Conservation (phyloP, 306 rosid species). For the Delonix regia region DNA sequence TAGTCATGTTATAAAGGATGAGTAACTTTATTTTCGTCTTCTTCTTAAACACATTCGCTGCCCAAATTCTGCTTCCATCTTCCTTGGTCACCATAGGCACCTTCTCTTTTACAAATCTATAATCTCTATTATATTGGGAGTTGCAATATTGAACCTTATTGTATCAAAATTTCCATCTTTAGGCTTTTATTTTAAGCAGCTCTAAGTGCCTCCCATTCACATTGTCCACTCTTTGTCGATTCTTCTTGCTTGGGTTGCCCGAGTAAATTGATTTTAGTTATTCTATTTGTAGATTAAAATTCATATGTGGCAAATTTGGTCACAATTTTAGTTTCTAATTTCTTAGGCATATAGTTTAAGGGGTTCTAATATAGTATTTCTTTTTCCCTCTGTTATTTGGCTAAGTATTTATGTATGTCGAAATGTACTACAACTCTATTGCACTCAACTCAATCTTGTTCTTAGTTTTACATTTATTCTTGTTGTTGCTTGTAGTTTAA, state of each 20-base stretch:
- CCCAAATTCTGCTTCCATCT: conserved; percentile 64
- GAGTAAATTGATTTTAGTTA: conserved; percentile 49
- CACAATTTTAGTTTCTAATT: background rate
- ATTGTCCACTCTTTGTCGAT: conserved; percentile 46
- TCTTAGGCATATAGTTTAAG: background rate
- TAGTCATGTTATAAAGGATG: conserved; percentile 68
- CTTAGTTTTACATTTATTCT: conserved; percentile 73
- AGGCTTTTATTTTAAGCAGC: conserved; percentile 35
- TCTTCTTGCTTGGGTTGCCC: conserved; percentile 60
- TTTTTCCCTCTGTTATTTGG: conserved; percentile 34
- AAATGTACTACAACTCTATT: conserved; percentile 67
- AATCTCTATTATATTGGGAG: background rate
- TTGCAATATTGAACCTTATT: background rate
- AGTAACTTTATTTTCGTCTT: conserved; percentile 64
- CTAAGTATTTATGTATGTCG: conserved; percentile 67
- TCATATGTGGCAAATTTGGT: background rate
- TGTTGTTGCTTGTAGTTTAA: conserved; percentile 62
- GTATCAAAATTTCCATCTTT: background rate
- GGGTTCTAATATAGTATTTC: conserved; percentile 1
- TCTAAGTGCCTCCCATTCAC: conserved; percentile 59
- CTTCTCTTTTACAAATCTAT: background rate
- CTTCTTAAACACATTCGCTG: conserved; percentile 70
- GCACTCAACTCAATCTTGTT: conserved; percentile 72
- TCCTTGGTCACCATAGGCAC: conserved; percentile 59
- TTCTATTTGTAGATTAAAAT: background rate